Percentiles rank a stretch among this genome's conserved stretches.
Evolutionary conservation across 441 rosid species (phyloP).

Genomic region (Cnidoscolus chayamansa): DNA sequence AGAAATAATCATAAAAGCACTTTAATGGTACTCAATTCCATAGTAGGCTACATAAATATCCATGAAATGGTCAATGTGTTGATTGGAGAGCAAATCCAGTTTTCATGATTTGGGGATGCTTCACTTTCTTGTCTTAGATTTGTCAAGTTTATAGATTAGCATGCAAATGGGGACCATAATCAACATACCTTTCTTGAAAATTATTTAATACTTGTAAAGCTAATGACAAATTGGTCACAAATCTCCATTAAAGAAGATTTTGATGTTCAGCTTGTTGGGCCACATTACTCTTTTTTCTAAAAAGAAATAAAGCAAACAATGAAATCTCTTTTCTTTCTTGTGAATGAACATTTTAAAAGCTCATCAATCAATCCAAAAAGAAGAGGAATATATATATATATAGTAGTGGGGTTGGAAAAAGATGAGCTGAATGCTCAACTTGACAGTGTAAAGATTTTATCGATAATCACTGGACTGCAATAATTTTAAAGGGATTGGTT

Average conservation of each 20-base stretch:
- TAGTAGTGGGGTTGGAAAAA: constrained; percentile 3
- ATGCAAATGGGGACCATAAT: constrained; percentile 23
- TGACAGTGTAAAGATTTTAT: constrained; percentile 11
- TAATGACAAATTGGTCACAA: constrained; percentile 27
- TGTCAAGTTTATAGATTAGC: constrained; percentile 2
- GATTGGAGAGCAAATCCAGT: constrained; percentile 2
- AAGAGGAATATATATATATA: background rate
- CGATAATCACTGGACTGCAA: constrained; percentile 16
- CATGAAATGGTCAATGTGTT: background rate
- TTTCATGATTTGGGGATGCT: background rate
- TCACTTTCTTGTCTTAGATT: background rate
- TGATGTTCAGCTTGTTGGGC: constrained; percentile 3
- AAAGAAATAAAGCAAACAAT: constrained; percentile 30
- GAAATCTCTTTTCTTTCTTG: constrained; percentile 22
- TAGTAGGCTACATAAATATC: background rate
- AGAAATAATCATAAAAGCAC: background rate
- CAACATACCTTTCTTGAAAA: background rate
- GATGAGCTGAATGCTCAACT: constrained; percentile 23
- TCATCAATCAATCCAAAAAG: constrained; percentile 32
- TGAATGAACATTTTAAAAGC: constrained; percentile 32
- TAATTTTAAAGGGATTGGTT: constrained; percentile 23
- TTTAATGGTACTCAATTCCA: background rate
- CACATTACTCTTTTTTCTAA: constrained; percentile 19
- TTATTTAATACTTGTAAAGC: constrained; percentile 14
- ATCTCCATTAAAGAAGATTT: constrained; percentile 14